Percentiles rank a stretch among this genome's conserved stretches.
Conservation (phyloP, 768 basidiomycete species). For the Rhodosporidiobolus odoratus region DNA sequence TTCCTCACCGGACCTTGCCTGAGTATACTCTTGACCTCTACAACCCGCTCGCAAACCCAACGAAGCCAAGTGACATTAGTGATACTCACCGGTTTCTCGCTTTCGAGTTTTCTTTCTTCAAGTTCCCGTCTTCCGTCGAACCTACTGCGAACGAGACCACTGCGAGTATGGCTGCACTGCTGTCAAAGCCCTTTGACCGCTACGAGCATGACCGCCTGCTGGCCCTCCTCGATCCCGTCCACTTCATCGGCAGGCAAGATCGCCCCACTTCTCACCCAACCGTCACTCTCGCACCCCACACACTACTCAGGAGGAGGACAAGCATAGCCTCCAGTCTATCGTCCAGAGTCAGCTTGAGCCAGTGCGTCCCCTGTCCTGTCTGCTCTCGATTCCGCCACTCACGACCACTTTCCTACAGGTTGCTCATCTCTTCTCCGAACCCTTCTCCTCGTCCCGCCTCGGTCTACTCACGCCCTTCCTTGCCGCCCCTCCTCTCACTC, state of each 20-base stretch:
- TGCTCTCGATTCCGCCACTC: no score
- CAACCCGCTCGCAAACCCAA: no score
- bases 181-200: neutral
- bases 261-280: neutral
- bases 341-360: neutral
- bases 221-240: neutral
- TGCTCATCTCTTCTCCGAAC: neutral
- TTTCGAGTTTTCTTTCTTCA: neutral
- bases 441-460: neutral
- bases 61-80: no score
- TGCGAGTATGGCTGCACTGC: neutral
- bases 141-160: no score
- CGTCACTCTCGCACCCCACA: neutral
- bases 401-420: neutral
- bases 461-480: neutral
- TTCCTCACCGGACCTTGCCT: no score
- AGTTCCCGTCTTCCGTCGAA: no score
- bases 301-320: neutral
- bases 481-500: conserved; percentile 17
- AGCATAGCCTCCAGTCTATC: neutral
- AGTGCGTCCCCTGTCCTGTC: neutral
- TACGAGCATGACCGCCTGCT: neutral
- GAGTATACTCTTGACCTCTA: no score
- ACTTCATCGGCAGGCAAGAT: neutral
- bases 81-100: no score